Conservation (phyloP, 768 basidiomycete species). For the Phanerochaete sordida region DNA sequence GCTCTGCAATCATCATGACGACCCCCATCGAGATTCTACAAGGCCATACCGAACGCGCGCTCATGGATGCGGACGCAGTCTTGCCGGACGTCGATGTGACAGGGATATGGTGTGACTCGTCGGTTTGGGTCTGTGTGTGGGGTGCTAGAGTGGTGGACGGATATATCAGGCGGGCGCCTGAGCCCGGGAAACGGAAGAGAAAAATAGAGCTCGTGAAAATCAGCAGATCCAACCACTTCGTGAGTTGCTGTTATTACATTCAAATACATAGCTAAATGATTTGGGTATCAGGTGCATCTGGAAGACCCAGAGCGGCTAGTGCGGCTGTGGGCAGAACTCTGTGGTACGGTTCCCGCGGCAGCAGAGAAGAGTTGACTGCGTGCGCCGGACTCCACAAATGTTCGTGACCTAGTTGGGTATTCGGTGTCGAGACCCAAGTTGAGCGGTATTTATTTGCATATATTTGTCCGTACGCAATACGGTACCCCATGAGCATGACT, state of each 20-base stretch:
- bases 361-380: too few relatives aligned
- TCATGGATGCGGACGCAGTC: not conserved
- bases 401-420: too few relatives aligned
- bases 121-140: not conserved
- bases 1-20: not conserved
- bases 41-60: not conserved
- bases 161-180: not conserved
- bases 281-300: not conserved
- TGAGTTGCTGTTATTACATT: not conserved
- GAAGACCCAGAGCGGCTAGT: constrained; percentile 1
- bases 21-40: not conserved
- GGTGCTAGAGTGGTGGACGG: not conserved
- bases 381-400: too few relatives aligned
- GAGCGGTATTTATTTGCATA: too few relatives aligned
- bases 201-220: not conserved
- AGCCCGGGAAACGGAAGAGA: not conserved
- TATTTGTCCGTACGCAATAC: too few relatives aligned
- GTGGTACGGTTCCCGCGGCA: not conserved
- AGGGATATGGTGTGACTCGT: constrained; percentile 1
- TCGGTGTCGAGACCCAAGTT: too few relatives aligned
- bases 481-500: too few relatives aligned
- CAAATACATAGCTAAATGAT: not conserved
- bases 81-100: not conserved
- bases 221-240: constrained; percentile 3
- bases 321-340: not conserved